A percentile compares a stretch with the other conserved stretches of the same genome.
These are phyloP conservation scores for Galerina sulciceps DNA, from an alignment of 768 basidiomycete species.

Conservation along the genomic window DNA sequence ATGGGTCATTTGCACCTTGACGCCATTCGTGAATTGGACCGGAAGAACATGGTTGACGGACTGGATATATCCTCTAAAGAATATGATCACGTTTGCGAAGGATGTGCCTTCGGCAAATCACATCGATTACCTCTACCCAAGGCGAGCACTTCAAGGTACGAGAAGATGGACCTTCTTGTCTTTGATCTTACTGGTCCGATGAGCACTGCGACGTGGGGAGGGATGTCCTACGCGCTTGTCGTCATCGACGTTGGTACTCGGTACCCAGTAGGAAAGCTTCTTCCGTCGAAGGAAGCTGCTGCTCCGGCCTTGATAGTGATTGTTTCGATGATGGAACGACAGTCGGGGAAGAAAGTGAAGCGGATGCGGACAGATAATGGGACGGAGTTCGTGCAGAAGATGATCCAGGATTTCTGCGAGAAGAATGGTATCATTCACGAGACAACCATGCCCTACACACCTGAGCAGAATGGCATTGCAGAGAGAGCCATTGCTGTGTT, in stretches of 20 bases:
- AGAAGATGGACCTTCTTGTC: not conserved
- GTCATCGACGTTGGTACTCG: too few relatives aligned
- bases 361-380: conserved; percentile 2
- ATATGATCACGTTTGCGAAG: not conserved
- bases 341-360: not conserved
- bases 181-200: conserved; percentile 5
- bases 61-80: not conserved
- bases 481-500: conserved; percentile 9
- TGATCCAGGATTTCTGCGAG: not conserved
- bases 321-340: not conserved
- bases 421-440: not conserved
- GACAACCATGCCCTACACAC: not conserved
- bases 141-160: not conserved
- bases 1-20: not conserved
- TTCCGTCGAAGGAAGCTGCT: not conserved
- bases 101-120: conserved; percentile 11
- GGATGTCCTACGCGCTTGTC: too few relatives aligned
- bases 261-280: not conserved
- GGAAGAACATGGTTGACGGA: not conserved
- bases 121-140: not conserved
- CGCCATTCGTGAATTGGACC: too few relatives aligned
- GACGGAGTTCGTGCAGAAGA: not conserved
- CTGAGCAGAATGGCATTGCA: not conserved
- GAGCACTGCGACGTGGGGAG: too few relatives aligned
- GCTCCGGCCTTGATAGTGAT: too few relatives aligned